These are phyloP conservation scores for Huntiella decipiens DNA, from an alignment of 2,329 filamentous ascomycete genomes.

Conservation along the genomic window DNA sequence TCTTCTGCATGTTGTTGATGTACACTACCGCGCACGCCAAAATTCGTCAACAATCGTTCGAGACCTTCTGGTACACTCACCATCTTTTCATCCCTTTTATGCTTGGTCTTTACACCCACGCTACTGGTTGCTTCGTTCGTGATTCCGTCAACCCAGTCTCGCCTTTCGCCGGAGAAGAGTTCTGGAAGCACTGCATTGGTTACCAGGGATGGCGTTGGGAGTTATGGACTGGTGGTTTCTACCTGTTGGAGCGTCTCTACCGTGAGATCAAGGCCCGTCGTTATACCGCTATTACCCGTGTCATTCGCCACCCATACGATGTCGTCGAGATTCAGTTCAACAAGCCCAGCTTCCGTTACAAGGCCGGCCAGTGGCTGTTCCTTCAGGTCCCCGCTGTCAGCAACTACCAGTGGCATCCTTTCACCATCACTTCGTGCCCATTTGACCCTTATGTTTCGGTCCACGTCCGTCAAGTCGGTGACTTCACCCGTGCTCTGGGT, in stretches of 20 bases:
- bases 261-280: conserved; percentile 73
- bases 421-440: conserved; percentile 83
- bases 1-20: conserved; percentile 95
- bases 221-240: conserved; percentile 65
- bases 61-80: conserved; percentile 98
- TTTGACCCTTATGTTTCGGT: conserved; percentile 75
- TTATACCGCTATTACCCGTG: conserved; percentile 76
- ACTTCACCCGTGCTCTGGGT: conserved; percentile 65
- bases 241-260: conserved; percentile 74
- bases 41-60: conserved; percentile 91
- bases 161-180: conserved; percentile 63
- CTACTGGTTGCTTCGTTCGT: conserved; percentile 88
- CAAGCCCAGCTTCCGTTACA: conserved; percentile 81
- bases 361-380: conserved; percentile 82
- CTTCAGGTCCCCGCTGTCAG: conserved; percentile 68
- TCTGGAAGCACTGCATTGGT: conserved; percentile 86
- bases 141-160: conserved; percentile 55
- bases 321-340: conserved; percentile 80
- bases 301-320: conserved; percentile 88
- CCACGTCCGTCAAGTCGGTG: conserved; percentile 74
- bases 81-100: conserved; percentile 94
- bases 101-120: conserved; percentile 86
- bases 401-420: conserved; percentile 73
- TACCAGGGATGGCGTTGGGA: conserved; percentile 98
- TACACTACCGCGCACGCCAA: conserved; percentile 88